These are phyloP conservation scores for Diddensiella santjacobensis DNA, from an alignment of 805 yeast species.

Conservation along the genomic window DNA sequence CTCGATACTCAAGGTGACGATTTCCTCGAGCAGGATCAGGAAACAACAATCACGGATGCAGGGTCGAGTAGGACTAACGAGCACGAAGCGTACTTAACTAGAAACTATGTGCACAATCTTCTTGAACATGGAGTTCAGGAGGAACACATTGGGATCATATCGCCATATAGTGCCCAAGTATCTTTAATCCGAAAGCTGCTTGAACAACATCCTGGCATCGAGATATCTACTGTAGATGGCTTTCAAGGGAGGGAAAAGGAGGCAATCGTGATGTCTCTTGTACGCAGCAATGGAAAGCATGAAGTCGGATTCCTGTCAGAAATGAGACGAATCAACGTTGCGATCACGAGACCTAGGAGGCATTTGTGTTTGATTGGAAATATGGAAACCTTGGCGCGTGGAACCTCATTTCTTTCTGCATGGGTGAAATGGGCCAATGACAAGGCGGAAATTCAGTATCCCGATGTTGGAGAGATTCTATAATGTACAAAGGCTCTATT, in stretches of 20 bases:
- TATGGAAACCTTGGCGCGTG: slow-evolving; percentile 58
- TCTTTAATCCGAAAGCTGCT: slow-evolving; percentile 49
- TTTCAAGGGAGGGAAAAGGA: slow-evolving; percentile 97
- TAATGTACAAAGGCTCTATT: neutral
- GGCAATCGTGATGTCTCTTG: slow-evolving; percentile 72
- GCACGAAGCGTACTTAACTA: slow-evolving; percentile 64
- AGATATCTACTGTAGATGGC: slow-evolving; percentile 89
- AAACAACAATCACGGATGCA: slow-evolving; percentile 31
- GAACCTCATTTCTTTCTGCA: slow-evolving; percentile 44
- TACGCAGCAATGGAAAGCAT: slow-evolving; percentile 66
- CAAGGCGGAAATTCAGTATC: slow-evolving; percentile 62
- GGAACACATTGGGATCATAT: slow-evolving; percentile 71
- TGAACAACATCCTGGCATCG: slow-evolving; percentile 45
- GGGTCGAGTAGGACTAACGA: slow-evolving; percentile 62
- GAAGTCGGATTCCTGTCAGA: slow-evolving; percentile 84
- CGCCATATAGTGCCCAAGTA: slow-evolving; percentile 91
- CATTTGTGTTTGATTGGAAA: slow-evolving; percentile 87
- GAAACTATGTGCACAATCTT: slow-evolving; percentile 52
- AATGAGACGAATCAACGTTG: slow-evolving; percentile 79
- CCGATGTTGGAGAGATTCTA: slow-evolving; percentile 41
- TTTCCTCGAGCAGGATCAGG: slow-evolving; percentile 50
- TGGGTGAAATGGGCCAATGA: slow-evolving; percentile 75
- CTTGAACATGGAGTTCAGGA: slow-evolving; percentile 50
- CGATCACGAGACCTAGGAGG: slow-evolving; percentile 84
- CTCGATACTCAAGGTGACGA: slow-evolving; percentile 92